Evolutionary conservation across 352 stramenopile genomes (phyloP), one percentile per base, ranked within the genome.

Genomic region (Phytophthora syringae): DNA sequence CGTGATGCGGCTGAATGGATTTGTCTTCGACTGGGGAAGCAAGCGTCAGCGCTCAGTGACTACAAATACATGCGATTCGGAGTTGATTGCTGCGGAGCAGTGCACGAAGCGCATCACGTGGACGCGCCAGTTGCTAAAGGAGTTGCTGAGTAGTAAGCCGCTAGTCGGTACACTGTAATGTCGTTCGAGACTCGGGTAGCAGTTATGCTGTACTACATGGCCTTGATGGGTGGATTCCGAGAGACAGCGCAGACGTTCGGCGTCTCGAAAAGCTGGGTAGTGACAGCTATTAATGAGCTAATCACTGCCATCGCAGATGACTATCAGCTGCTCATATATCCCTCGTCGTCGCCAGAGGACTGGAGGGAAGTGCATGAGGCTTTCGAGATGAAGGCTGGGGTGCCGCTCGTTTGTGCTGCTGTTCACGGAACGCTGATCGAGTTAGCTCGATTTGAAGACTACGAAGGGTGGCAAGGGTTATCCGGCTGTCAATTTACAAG

Each of bases 21-120:
- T 22, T 9, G 16, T 15, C 10, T 49, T 63, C 15, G 21, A 50
- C 30, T 62, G 48, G 10, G 45, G 48, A 15, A 62, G 43, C n/a
- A 54, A 62, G 43, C 30, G 54, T 7, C 30, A 62, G 32, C 13
- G 11, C 9, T 54, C 47, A 13, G 54, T 62, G 30, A 62, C 54
- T 2, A 53, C 18, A 4, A 12, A 43, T 10, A 56, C 49, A 11
- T 45, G 32, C 32, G 32, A 12, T 12, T 56, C 49, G 9, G 49
- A 55, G 28, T 56, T n/a, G 30, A 32, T 36, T 5, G 47, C 48
- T 27, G 48, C 48, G 12, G 44, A 18, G n/a, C n/a, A 11, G 20
- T 44, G 49, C 12, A 30, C 44, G n/a, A 18, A 55, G 7, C 18
- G 44, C 9, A 11, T 55, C 18, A 32, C 43, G 16, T 55, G 49